A percentile compares a stretch with the other conserved stretches of the same genome.
Conservation (phyloP, 495 filamentous ascomycete genomes). For the Daldinia vernicosa region DNA sequence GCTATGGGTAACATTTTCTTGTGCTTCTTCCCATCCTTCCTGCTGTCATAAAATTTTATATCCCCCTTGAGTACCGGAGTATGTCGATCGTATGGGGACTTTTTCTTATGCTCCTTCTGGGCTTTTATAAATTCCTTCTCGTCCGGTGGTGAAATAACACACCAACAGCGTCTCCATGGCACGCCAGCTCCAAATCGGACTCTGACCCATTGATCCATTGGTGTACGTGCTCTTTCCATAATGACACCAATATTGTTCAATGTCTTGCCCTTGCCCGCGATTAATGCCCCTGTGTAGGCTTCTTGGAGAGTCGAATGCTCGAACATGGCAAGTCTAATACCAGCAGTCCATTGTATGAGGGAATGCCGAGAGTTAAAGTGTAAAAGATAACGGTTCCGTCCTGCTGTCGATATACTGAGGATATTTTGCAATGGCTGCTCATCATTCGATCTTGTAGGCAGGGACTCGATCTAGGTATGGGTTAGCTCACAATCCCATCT, state of each 20-base stretch:
- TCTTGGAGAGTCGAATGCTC: constrained; percentile 94
- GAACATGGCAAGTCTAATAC: constrained; percentile 92
- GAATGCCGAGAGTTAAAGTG: constrained; percentile 97
- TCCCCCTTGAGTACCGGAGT: constrained; percentile 76
- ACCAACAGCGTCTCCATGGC: constrained; percentile 96
- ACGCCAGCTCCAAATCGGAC: constrained; percentile 96
- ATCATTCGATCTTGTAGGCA: constrained; percentile 79
- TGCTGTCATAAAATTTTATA: constrained; percentile 92
- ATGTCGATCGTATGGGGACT: constrained; percentile 79
- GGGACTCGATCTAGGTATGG: constrained; percentile 77
- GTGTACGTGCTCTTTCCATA: constrained; percentile 78
- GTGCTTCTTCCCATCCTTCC: constrained; percentile 75
- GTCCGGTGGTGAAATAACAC: constrained; percentile 88
- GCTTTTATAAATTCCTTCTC: constrained; percentile 89
- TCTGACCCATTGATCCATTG: constrained; percentile 91
- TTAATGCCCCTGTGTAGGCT: constrained; percentile 93
- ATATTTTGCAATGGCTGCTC: constrained; percentile 89
- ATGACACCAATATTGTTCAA: constrained; percentile 89
- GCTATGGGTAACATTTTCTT: constrained; percentile 93
- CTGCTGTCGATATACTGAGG: constrained; percentile 92
- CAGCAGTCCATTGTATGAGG: constrained; percentile 93
- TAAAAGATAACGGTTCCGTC: constrained; percentile 91
- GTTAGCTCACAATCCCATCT: constrained; percentile 12
- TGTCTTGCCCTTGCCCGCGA: constrained; percentile 90
- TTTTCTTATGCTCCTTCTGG: constrained; percentile 85